phyloP scores from a whole-genome alignment of 2,329 filamentous ascomycete species.

The Thyridium curvatum region DNA sequence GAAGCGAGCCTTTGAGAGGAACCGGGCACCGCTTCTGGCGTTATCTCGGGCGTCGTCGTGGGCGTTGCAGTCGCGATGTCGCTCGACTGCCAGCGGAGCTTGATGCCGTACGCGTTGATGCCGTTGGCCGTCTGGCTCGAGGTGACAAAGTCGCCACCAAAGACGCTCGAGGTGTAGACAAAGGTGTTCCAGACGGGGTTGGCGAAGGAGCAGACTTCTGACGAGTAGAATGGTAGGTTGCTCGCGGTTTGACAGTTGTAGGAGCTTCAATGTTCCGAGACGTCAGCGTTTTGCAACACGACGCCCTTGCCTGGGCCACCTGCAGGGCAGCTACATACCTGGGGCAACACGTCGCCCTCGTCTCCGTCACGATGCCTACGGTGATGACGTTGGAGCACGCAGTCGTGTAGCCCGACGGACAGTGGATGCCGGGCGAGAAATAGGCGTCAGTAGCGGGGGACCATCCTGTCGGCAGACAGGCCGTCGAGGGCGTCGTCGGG shows the following conservation, averaged over 20 bases:
- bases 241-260: not conserved
- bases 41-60: not conserved
- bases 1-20: not conserved
- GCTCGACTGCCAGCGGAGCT: constrained; percentile 1
- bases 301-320: too few species aligned
- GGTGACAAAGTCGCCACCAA: not conserved
- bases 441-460: constrained; percentile 2
- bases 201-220: not conserved
- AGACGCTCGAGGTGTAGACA: not conserved
- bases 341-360: constrained; percentile 1
- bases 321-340: not conserved
- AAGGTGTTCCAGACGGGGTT: not conserved
- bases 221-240: not conserved
- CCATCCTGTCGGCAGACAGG: constrained; percentile 6
- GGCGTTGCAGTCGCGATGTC: not conserved
- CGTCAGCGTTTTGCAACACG: not conserved
- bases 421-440: constrained; percentile 6
- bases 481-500: not conserved
- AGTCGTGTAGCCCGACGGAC: constrained; percentile 11
- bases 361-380: not conserved
- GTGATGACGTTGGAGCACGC: constrained; percentile 1
- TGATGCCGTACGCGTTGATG: constrained; percentile 1
- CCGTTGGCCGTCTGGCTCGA: not conserved
- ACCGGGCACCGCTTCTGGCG: not conserved
- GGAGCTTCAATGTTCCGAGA: not conserved